Percentiles rank a stretch among this genome's conserved stretches.
These are phyloP conservation scores for Candida sonorensis DNA, from an alignment of 805 yeast species.

Conservation along the genomic window DNA sequence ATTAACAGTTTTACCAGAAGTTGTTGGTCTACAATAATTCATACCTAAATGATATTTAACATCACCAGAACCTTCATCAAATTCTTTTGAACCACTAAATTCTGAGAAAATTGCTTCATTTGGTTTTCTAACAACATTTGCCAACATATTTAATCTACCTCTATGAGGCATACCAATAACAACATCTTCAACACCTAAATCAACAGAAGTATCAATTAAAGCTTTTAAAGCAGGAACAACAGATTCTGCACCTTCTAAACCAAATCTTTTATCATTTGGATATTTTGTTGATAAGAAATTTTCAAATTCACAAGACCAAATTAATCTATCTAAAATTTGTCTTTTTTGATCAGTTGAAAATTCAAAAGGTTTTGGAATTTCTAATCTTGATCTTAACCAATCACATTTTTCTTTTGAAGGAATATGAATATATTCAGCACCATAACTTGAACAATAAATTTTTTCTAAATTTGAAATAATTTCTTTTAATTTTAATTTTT, in stretches of 20 bases:
- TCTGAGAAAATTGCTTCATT: conserved; percentile 96
- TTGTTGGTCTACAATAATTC: conserved; percentile 98
- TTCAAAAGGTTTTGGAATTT: conserved; percentile 81
- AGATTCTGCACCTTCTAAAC: conserved; percentile 97
- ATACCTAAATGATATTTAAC: conserved; percentile 98
- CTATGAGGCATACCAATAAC: conserved; percentile 99
- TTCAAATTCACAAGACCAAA: conserved; percentile 96
- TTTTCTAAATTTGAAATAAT: conserved; percentile 72
- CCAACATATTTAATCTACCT: conserved; percentile 96
- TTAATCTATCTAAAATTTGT: conserved; percentile 91
- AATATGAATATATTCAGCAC: conserved; percentile 94
- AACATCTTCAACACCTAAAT: conserved; percentile 88
- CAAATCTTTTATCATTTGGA: conserved; percentile 98
- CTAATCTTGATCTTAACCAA: conserved; percentile 96
- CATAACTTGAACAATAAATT: conserved; percentile 82
- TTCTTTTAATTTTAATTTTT: conserved; percentile 67
- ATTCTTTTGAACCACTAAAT: conserved; percentile 81
- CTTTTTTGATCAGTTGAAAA: conserved; percentile 86
- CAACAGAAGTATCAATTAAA: conserved; percentile 87
- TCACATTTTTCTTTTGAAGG: conserved; percentile 94
- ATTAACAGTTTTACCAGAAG: conserved; percentile 94
- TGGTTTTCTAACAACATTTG: conserved; percentile 97
- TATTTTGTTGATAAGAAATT: conserved; percentile 87
- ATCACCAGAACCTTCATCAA: conserved; percentile 98
- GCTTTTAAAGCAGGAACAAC: conserved; percentile 97